Conservation (phyloP, 108 stramenopile species). For the Thalassiosira profunda region DNA sequence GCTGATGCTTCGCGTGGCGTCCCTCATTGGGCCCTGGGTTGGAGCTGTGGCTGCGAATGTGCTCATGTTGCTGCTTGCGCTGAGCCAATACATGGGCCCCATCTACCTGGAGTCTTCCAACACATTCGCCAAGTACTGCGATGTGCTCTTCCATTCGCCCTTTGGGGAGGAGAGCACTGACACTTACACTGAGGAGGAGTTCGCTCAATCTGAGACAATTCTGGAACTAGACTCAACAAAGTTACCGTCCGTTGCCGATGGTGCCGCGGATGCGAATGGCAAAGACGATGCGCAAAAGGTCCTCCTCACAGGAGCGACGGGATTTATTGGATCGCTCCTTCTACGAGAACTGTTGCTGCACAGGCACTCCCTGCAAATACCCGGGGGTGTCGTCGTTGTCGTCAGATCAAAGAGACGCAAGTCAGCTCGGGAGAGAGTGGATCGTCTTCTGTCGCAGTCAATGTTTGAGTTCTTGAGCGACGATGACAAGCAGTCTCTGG, state of each 20-base stretch:
- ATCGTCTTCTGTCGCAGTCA: constrained; percentile 44
- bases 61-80: constrained; percentile 8
- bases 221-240: constrained; percentile 27
- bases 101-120: constrained; percentile 55
- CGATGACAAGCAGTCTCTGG: constrained; percentile 53
- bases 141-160: constrained; percentile 46
- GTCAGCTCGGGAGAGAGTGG: constrained; percentile 57
- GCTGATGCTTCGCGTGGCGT: constrained; percentile 9
- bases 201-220: constrained; percentile 21
- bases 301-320: constrained; percentile 87
- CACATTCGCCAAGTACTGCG: constrained; percentile 59
- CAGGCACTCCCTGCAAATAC: constrained; percentile 44
- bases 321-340: constrained; percentile 84
- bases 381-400: constrained; percentile 57
- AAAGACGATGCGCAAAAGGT: constrained; percentile 28
- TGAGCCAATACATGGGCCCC: constrained; percentile 48
- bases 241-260: constrained; percentile 7
- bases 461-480: constrained; percentile 73
- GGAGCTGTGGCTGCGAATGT: background rate
- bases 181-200: background rate
- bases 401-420: constrained; percentile 62
- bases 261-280: background rate
- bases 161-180: constrained; percentile 8
- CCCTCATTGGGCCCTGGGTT: constrained; percentile 3
- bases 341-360: constrained; percentile 76